Evolutionary conservation across 2,329 filamentous ascomycete genomes (phyloP).

Genomic region (Xylaria sp.): DNA sequence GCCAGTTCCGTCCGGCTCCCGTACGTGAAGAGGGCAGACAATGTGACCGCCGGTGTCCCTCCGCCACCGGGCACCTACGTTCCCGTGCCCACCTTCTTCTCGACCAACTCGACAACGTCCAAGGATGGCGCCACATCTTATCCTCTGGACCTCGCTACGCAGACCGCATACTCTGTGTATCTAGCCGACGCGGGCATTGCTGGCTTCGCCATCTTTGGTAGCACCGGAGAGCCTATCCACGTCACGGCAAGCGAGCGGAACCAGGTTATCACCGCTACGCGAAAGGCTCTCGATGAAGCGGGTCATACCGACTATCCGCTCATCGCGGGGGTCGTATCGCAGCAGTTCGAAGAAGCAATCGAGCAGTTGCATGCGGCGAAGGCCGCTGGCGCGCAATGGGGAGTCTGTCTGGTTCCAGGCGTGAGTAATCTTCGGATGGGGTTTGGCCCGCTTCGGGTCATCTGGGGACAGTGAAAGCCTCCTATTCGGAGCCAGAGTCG

Average conservation of each 20-base stretch:
- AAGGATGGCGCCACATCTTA: constrained; percentile 56
- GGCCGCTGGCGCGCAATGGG: constrained; percentile 69
- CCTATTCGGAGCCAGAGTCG: background rate
- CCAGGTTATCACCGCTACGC: constrained; percentile 64
- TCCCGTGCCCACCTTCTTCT: constrained; percentile 73
- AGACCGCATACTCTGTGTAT: constrained; percentile 68
- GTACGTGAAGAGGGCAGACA: constrained; percentile 29
- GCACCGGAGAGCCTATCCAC: constrained; percentile 73
- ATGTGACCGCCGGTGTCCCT: constrained; percentile 32
- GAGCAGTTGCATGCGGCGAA: constrained; percentile 61
- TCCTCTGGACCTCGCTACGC: constrained; percentile 67
- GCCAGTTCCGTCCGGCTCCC: constrained; percentile 26
- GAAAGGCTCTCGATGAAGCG: constrained; percentile 64
- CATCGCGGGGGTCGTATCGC: constrained; percentile 55
- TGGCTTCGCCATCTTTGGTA: constrained; percentile 71
- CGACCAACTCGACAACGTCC: constrained; percentile 51
- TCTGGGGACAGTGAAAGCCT: background rate
- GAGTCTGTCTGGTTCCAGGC: constrained; percentile 70
- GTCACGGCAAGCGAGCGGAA: constrained; percentile 67
- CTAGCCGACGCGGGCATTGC: constrained; percentile 69
- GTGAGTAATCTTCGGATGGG: constrained; percentile 12
- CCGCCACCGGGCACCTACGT: constrained; percentile 69
- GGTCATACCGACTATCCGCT: constrained; percentile 69
- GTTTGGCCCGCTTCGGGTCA: background rate
- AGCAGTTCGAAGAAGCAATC: constrained; percentile 52